Evolutionary conservation across 805 yeast species (phyloP).

Genomic region (Lipomyces mesembrius): DNA sequence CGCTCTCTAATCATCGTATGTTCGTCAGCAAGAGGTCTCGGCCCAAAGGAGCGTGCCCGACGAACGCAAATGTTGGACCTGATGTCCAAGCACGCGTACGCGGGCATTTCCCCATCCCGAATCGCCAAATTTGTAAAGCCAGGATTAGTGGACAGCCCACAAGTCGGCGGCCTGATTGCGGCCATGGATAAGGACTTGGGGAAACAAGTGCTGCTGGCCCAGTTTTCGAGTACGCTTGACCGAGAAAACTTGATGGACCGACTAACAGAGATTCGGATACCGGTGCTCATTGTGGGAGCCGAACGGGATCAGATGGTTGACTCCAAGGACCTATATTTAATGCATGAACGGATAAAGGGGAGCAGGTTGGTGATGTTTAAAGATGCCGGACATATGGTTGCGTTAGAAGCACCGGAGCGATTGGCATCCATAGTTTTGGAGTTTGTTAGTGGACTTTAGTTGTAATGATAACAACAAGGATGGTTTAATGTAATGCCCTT

Average conservation of each 20-base stretch:
- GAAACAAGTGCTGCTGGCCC: conserved; percentile 1
- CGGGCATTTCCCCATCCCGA: conserved; percentile 1
- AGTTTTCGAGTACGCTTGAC: neutral
- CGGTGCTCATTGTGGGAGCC: conserved; percentile 1
- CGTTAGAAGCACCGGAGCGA: conserved; percentile 1
- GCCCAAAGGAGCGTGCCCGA: neutral
- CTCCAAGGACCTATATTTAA: neutral
- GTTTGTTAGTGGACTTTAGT: neutral
- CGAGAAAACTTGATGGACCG: conserved; percentile 2
- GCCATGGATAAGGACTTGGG: conserved; percentile 8
- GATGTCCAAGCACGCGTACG: neutral
- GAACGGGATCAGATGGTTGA: neutral
- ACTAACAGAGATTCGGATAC: neutral
- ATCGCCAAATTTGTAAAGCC: neutral
- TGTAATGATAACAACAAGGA: neutral
- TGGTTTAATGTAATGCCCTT: no score
- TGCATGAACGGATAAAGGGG: neutral
- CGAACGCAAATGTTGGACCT: neutral
- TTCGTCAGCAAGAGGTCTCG: conserved; percentile 4
- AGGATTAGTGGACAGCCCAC: neutral
- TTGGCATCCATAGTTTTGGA: neutral
- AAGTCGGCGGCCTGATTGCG: conserved; percentile 2
- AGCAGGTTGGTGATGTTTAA: neutral
- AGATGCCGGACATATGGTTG: conserved; percentile 6
- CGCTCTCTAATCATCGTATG: conserved; percentile 7